Percentiles rank a stretch among this genome's conserved stretches.
phyloP scores from a whole-genome alignment of 352 stramenopile genomes.

The Phytophthora syringae region DNA sequence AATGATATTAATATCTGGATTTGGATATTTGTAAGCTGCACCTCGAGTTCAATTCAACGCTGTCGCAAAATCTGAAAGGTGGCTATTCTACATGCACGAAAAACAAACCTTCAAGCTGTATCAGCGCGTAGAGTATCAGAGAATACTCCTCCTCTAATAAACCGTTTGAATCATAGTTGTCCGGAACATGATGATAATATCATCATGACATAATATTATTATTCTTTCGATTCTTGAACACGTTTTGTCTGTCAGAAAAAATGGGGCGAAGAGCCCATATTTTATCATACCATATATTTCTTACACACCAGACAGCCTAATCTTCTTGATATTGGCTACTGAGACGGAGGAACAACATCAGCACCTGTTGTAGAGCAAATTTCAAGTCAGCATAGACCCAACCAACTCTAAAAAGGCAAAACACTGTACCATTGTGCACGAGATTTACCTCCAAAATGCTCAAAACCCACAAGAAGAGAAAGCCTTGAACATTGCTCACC shows the following conservation, averaged over 20 bases:
- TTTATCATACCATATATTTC: too few species aligned
- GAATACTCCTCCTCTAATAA: background rate
- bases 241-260: background rate
- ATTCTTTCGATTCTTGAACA: background rate
- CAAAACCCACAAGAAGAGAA: constrained; percentile 24
- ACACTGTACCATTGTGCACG: constrained; percentile 25
- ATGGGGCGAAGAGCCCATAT: constrained; percentile 14
- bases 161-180: background rate
- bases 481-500: constrained; percentile 20
- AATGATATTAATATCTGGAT: too few species aligned
- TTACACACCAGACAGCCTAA: background rate
- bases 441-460: constrained; percentile 35
- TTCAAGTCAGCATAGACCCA: background rate
- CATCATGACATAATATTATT: too few species aligned
- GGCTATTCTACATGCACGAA: too few species aligned
- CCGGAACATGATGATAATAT: background rate
- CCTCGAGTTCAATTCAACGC: too few species aligned
- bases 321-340: background rate
- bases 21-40: too few species aligned
- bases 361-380: background rate
- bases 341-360: background rate
- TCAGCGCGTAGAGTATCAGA: too few species aligned
- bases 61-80: too few species aligned
- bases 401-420: background rate
- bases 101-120: too few species aligned